Conservation (phyloP, 345 rosid species). For the Eutrema japonicum region DNA sequence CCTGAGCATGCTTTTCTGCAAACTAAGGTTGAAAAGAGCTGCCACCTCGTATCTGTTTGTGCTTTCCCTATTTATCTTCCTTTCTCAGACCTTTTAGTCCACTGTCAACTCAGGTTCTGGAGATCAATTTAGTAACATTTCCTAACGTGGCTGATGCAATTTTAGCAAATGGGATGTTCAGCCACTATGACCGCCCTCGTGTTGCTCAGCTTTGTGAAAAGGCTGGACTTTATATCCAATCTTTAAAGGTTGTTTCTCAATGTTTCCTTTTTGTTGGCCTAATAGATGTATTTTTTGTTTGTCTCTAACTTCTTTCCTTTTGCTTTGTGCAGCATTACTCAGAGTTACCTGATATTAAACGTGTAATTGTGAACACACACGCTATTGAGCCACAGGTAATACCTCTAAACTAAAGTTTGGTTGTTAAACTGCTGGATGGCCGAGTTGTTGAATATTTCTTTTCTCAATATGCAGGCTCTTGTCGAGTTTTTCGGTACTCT, state of each 20-base stretch:
- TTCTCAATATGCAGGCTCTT: slow-evolving; percentile 64
- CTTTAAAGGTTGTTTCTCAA: slow-evolving; percentile 68
- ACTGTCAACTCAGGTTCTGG: slow-evolving; percentile 72
- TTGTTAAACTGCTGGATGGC: slow-evolving; percentile 23
- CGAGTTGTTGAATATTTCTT: slow-evolving; percentile 27
- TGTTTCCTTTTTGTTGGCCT: slow-evolving; percentile 23
- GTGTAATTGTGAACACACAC: slow-evolving; percentile 99
- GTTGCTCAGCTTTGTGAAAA: slow-evolving; percentile 99
- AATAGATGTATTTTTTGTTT: slow-evolving; percentile 16
- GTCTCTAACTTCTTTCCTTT: slow-evolving; percentile 35
- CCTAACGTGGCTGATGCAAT: slow-evolving; percentile 99
- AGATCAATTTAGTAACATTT: slow-evolving; percentile 96
- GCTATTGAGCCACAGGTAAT: slow-evolving; percentile 99
- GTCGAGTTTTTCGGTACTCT: slow-evolving; percentile 99
- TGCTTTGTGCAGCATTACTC: slow-evolving; percentile 82
- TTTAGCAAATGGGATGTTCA: slow-evolving; percentile 99
- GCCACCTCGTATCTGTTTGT: slow-evolving; percentile 22
- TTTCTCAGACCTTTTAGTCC: slow-evolving; percentile 34
- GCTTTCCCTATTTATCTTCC: slow-evolving; percentile 6
- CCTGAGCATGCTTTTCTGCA: slow-evolving; percentile 95
- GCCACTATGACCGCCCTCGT: slow-evolving; percentile 98
- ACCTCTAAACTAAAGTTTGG: slow-evolving; percentile 18
- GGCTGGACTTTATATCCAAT: slow-evolving; percentile 92
- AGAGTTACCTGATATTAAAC: slow-evolving; percentile 97
- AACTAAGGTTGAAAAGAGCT: slow-evolving; percentile 67